Percentiles rank a stretch among this genome's conserved stretches.
Conservation (phyloP, 306 rosid genomes). For the Trichosanthes truncata region DNA sequence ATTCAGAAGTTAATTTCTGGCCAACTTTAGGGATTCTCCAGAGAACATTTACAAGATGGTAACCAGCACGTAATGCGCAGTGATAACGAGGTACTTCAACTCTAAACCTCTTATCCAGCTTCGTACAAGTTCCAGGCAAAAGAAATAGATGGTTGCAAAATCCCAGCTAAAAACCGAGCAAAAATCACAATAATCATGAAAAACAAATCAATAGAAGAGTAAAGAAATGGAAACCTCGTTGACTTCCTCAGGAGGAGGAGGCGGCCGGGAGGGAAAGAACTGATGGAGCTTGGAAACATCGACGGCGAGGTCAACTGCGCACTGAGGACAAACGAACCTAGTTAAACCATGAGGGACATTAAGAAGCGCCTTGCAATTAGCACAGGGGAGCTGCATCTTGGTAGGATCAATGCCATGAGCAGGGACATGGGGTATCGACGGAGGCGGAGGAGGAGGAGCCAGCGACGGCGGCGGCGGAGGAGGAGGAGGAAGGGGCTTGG, state of each 20-base stretch:
- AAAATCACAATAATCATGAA: not conserved
- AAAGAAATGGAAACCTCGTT: slow-evolving; percentile 32
- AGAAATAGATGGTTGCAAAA: not conserved
- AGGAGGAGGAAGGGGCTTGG: slow-evolving; percentile 14
- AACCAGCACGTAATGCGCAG: not conserved
- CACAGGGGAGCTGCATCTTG: slow-evolving; percentile 97
- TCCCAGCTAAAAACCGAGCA: not conserved
- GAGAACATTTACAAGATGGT: not conserved
- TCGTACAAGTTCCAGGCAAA: not conserved
- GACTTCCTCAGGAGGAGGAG: slow-evolving; percentile 33
- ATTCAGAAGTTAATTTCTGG: not conserved
- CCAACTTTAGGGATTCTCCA: not conserved
- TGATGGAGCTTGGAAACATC: slow-evolving; percentile 48
- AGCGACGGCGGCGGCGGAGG: slow-evolving; percentile 15
- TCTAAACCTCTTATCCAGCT: not conserved
- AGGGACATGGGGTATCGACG: slow-evolving; percentile 30
- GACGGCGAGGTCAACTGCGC: slow-evolving; percentile 77
- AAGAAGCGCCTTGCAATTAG: slow-evolving; percentile 80
- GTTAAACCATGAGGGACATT: slow-evolving; percentile 90
- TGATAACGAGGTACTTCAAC: not conserved
- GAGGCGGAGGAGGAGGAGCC: not conserved
- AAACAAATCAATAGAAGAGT: not conserved
- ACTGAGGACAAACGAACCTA: slow-evolving; percentile 79
- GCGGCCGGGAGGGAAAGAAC: slow-evolving; percentile 17
- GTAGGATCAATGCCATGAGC: slow-evolving; percentile 93